Conservation (phyloP, 2,329 filamentous ascomycete genomes). For the Didymellaceae sp. region DNA sequence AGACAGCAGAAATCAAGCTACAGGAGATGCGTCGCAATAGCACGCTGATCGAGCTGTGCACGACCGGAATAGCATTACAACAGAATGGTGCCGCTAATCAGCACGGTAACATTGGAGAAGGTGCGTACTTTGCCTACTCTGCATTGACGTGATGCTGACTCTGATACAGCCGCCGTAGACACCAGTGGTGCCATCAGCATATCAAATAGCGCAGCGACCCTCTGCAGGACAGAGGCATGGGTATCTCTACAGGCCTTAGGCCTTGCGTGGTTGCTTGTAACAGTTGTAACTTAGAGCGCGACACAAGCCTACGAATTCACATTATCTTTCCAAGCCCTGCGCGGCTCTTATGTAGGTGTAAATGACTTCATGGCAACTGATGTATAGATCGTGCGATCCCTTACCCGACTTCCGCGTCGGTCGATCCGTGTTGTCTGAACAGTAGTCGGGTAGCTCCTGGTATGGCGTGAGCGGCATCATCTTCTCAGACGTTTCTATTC, state of each 20-base stretch:
- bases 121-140: not conserved
- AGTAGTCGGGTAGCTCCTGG: no score
- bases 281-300: not conserved
- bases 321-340: not conserved
- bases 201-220: conserved; percentile 5
- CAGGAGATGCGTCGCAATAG: conserved; percentile 31
- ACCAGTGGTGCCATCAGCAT: conserved; percentile 21
- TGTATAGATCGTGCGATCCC: no score
- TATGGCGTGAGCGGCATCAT: no score
- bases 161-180: conserved; percentile 10
- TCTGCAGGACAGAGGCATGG: not conserved
- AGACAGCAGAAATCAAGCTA: conserved; percentile 33
- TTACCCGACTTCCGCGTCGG: no score
- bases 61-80: not conserved
- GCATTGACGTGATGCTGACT: conserved; percentile 1
- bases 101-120: conserved; percentile 17
- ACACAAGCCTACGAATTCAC: not conserved
- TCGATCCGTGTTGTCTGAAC: no score
- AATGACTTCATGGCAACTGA: not conserved
- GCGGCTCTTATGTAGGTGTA: not conserved
- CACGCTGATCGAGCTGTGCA: conserved; percentile 35
- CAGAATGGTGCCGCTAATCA: conserved; percentile 6
- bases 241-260: not conserved
- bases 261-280: not conserved
- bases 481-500: no score